Base-by-base conservation (phyloP, 2,329 filamentous ascomycete species). In the Ophiostoma australiae region DNA sequence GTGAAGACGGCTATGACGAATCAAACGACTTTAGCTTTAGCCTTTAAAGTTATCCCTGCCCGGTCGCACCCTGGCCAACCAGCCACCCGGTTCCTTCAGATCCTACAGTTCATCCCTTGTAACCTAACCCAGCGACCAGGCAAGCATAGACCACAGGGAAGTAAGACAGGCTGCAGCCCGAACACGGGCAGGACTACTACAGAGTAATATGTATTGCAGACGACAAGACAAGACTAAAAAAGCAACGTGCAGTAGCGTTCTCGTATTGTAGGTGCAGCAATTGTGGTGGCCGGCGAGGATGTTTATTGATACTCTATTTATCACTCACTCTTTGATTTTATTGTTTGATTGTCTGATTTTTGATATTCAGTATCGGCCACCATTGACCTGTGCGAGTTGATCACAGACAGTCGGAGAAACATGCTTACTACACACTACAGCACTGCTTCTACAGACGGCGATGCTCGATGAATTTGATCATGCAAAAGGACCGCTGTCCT, bases 171-270 rank as follows among this genome's bases (percentile, higher is more conserved):
- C 44, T 48, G 44, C 6, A 48, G 44, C 44, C 44, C 15, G 41
- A 48, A 48, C 17, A 48, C 17, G 44, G 44, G 20, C 44, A 20
- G 13, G 20, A 48, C n/a, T 48, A n/a, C 20, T 48, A 20, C 17
- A 20, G 44, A 48, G n/a, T n/a, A n/a, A n/a, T n/a, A n/a, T 17
- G 20, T 31, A 31, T 31, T 31, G 27, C 27, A 31, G 44, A 48
- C 41, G 41, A 20, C n/a, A 58, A 27, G 17, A n/a, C 52, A 58
- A 58, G 52, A 37, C 61, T 15, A 65, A 37, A n/a, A 33, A 65
- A 65, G 31, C 61, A 37, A 35, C 61, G 17, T 65, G 63, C 63
- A 66, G 63, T 66, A 66, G 63, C 63, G 63, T 66, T 23, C 63
- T 66, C 63, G 63, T 66, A 66, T 66, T 39, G 61, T 15, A 58